Percentiles rank a stretch among this genome's conserved stretches.
These are phyloP conservation scores for Podila clonocystis DNA, from an alignment of 192 early-diverging fungal species.

Conservation along the genomic window DNA sequence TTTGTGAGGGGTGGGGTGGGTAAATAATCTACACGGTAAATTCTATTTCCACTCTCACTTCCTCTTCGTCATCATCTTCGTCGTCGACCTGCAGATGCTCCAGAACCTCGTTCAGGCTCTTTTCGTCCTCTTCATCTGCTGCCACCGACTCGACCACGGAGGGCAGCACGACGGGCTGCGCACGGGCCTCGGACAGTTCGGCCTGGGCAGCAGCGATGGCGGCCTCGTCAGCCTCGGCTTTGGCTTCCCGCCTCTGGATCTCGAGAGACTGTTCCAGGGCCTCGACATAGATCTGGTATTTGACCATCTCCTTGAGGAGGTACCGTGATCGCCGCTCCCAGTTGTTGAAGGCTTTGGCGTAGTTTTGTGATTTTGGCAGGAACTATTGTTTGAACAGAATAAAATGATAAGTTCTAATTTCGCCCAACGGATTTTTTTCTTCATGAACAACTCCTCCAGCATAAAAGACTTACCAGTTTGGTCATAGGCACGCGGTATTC, in stretches of 20 bases:
- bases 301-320: constrained; percentile 84
- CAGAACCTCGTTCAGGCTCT: too few species aligned
- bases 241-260: neutral
- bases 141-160: too few species aligned
- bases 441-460: too few species aligned
- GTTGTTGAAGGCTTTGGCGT: constrained; percentile 75
- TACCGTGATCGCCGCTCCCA: constrained; percentile 85
- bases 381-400: constrained; percentile 66
- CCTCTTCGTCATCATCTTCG: too few species aligned
- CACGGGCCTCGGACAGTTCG: neutral
- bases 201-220: neutral
- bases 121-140: too few species aligned
- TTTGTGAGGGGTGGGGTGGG: too few species aligned
- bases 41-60: too few species aligned
- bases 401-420: too few species aligned
- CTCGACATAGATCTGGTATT: constrained; percentile 84
- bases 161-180: neutral
- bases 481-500: constrained; percentile 64
- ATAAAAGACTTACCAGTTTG: constrained; percentile 45
- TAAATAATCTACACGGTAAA: too few species aligned
- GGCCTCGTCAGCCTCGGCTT: neutral
- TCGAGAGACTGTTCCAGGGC: constrained; percentile 67
- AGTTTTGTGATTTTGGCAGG: constrained; percentile 62
- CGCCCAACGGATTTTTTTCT: too few species aligned
- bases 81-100: too few species aligned